Evolutionary conservation across 331 rosid genomes (phyloP), one percentile per base, ranked within the genome.

Genomic region (Acacia pycnantha): DNA sequence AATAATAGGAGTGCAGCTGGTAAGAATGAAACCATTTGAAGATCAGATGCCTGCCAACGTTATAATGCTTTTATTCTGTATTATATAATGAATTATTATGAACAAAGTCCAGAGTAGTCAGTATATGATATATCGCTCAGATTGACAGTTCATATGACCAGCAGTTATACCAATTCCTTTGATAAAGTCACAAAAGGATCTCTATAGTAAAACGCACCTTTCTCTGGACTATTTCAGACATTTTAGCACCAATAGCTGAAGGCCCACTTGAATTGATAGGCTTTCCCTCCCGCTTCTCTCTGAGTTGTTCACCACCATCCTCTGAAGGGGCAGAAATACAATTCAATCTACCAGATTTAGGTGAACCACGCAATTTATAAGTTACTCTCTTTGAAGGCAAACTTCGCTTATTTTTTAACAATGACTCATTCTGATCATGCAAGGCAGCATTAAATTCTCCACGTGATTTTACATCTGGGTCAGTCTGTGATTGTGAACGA

Each of bases 191-290:
- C n/a, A 31, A 2, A 46, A 35, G n/a, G 44, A 48, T 73, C 79
- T 85, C 72, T 44, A 37, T 44, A 78, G 82, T 13, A 41, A 74
- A 16, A 74, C 87, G 73, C 89, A 92, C 98, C 94, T 93, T 89
- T 90, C 95, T 89, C 87, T 96, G 99, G 85, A 90, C 88, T 77
- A 90, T 88, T 77, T 94, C 99, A 41, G 97, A 87, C 98, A 92
- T 91, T 86, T 88, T 91, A 27, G 92, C 44, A 77, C 86, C 94
- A 77, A 76, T 85, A 82, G 77, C 91, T 22, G 94, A 83, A 70
- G 90, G 82, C 71, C 90, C 97, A 84, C 90, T 88, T 24, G 87
- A 80, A 89, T 84, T 86, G 58, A 80, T 88, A 77, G 84, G 87
- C 86, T 91, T 95, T 10, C 89, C 92, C 73, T 91, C 98, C 92